phyloP scores from a whole-genome alignment of 345 rosid genomes.

The Salix purpurea region DNA sequence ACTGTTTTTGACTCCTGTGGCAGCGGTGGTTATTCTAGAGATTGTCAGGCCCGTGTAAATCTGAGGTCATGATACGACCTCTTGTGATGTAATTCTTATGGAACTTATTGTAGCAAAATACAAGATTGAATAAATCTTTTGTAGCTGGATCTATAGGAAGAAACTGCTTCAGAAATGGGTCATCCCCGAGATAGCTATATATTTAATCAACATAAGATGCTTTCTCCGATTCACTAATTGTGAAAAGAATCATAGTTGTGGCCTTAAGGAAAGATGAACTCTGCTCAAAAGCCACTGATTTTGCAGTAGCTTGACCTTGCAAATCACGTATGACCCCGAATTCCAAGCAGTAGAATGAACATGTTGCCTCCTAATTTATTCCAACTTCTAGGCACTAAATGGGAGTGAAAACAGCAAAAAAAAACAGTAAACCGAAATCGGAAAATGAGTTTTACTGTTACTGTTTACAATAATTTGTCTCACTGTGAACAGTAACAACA shows the following conservation, averaged over 20 bases:
- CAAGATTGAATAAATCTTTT: conserved; percentile 66
- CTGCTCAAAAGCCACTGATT: conserved; percentile 52
- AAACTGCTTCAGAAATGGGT: conserved; percentile 77
- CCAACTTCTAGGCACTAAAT: not conserved
- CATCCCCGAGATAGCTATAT: conserved; percentile 84
- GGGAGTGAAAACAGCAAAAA: not conserved
- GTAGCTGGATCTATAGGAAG: conserved; percentile 75
- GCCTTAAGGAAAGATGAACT: conserved; percentile 72
- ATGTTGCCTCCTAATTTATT: conserved; percentile 14
- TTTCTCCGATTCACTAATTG: conserved; percentile 70
- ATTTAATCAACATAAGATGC: conserved; percentile 77
- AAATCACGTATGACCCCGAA: not conserved
- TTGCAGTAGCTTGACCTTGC: too few species aligned
- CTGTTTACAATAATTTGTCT: too few species aligned
- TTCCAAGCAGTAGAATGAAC: conserved; percentile 2
- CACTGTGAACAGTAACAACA: too few species aligned
- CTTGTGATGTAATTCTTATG: not conserved
- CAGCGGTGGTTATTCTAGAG: not conserved
- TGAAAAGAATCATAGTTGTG: conserved; percentile 59
- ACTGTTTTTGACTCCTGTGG: too few species aligned
- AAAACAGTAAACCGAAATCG: too few species aligned
- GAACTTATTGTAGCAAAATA: not conserved
- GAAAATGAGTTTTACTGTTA: too few species aligned
- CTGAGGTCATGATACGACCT: not conserved
- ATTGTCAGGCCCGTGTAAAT: conserved; percentile 2